Evolutionary conservation across 1,284 basidiomycete genomes (phyloP).

Genomic region (Spongiforma sp.): DNA sequence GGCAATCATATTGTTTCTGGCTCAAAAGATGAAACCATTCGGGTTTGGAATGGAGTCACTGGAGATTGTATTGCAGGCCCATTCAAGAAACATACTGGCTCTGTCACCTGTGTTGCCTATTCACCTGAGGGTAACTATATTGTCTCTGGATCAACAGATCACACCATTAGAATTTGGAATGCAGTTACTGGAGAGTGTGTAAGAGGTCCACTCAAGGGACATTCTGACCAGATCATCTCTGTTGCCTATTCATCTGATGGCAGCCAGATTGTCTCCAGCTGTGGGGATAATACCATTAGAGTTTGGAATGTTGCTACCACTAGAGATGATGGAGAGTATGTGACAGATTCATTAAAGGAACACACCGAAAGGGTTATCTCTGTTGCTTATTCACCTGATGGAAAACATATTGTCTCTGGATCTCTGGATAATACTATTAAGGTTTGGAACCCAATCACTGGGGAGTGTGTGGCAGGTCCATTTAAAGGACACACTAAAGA

Average conservation of each 20-base stretch:
- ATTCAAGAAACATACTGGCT: too few relatives aligned
- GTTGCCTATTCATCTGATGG: conserved; percentile 1
- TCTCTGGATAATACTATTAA: background rate
- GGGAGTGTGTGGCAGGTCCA: background rate
- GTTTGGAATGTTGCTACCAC: background rate
- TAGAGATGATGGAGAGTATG: background rate
- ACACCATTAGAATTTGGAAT: conserved; percentile 3
- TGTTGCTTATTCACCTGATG: background rate
- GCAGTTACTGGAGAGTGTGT: background rate
- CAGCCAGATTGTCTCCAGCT: background rate
- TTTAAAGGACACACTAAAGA: too few relatives aligned
- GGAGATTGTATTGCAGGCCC: background rate
- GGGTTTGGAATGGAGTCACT: background rate
- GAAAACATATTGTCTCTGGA: background rate
- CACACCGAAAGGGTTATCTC: background rate
- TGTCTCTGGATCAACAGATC: background rate
- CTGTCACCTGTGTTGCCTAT: too few relatives aligned
- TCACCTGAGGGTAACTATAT: too few relatives aligned
- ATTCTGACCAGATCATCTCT: too few relatives aligned
- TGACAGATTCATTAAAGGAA: background rate
- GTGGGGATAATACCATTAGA: background rate
- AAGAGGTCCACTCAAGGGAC: too few relatives aligned
- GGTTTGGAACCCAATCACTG: background rate
- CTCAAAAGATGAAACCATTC: background rate
- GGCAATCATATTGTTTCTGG: background rate